Conservation (phyloP, 371 early-diverging fungal genomes). For the Coemansia sp. region DNA sequence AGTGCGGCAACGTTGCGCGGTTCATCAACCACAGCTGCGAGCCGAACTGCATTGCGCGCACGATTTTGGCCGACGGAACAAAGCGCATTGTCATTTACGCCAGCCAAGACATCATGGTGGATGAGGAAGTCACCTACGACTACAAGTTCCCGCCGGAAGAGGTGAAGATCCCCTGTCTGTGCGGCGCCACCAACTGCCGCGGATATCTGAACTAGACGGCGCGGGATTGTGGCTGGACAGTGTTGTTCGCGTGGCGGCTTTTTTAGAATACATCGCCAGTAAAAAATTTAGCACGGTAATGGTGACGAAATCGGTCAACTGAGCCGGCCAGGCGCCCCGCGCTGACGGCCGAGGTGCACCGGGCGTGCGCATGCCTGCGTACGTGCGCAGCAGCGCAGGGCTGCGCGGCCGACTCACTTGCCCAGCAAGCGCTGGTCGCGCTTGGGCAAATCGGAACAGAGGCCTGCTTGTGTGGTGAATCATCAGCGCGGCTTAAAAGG, state of each 20-base stretch:
- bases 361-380: not conserved
- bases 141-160: constrained; percentile 96
- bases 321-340: not conserved
- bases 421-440: too few species aligned
- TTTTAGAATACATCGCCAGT: not conserved
- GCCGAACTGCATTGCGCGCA: constrained; percentile 96
- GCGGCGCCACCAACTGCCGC: constrained; percentile 81
- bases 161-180: constrained; percentile 91
- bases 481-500: not conserved
- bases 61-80: constrained; percentile 73
- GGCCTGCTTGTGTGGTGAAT: not conserved
- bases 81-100: constrained; percentile 95
- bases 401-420: too few species aligned
- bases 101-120: constrained; percentile 80
- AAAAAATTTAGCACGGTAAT: not conserved
- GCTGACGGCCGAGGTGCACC: not conserved
- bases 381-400: not conserved
- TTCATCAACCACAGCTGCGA: constrained; percentile 98
- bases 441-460: not conserved
- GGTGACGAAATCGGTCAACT: constrained; percentile 1
- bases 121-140: constrained; percentile 98
- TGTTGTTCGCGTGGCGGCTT: not conserved
- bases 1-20: constrained; percentile 94
- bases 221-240: not conserved
- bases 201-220: constrained; percentile 61